These are phyloP conservation scores for Rhodocollybia butyracea DNA, from an alignment of 768 basidiomycete genomes.

Conservation along the genomic window DNA sequence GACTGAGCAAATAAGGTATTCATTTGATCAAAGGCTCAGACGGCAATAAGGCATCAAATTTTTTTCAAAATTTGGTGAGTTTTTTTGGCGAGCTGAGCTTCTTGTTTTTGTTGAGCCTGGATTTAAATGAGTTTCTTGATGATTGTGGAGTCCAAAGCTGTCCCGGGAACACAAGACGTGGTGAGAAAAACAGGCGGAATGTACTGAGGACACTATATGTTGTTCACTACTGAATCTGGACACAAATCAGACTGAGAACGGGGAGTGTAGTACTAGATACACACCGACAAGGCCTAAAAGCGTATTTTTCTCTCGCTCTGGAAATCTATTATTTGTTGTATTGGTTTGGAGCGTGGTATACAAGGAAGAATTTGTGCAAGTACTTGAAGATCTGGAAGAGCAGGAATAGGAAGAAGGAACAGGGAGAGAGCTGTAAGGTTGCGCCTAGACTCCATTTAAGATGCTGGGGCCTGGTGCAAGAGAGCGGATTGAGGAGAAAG, in stretches of 20 bases:
- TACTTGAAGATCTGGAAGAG: conserved; percentile 37
- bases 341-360: no score
- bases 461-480: conserved; percentile 67
- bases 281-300: no score
- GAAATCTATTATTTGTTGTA: no score
- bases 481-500: conserved; percentile 30
- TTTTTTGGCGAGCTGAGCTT: conserved; percentile 99
- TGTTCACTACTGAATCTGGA: no score
- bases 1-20: conserved; percentile 98
- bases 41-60: conserved; percentile 97
- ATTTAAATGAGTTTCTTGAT: no score
- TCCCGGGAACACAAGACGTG: no score
- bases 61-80: conserved; percentile 99
- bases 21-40: conserved; percentile 99
- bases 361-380: conserved; percentile 58
- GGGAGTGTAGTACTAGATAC: no score
- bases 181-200: no score
- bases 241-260: no score
- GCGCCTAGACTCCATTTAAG: conserved; percentile 75
- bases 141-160: no score
- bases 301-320: no score
- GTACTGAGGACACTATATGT: no score
- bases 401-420: conserved; percentile 32
- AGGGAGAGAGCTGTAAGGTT: conserved; percentile 61
- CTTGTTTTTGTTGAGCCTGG: conserved; percentile 98